Base-by-base conservation (phyloP, 2,329 filamentous ascomycete genomes). In the Neonectria coccinea region DNA sequence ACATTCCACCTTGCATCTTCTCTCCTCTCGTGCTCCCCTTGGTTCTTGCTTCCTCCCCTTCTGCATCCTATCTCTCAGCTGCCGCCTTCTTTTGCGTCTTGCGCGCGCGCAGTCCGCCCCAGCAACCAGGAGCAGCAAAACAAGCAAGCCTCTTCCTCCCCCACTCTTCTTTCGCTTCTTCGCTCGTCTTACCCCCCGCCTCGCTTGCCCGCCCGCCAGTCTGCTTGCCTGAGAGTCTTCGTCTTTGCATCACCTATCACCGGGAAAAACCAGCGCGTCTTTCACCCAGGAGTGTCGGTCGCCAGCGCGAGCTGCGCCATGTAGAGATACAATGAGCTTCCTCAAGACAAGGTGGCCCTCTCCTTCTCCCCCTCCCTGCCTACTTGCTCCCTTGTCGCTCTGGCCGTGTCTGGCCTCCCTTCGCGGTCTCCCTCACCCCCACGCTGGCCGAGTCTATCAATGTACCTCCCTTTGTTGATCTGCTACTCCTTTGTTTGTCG, bases 331-430 rank as follows among this genome's bases (percentile, higher is more conserved):
- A 36, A 80, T 80, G 79, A 81, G 79, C 75, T 81, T 82, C 70
- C 78, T 82, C 73, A 82, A 82, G 74, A 77, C 80, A 77, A 82
- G 79, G 80, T 81, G 75, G 66, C 69, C 68, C 69, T 67, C 69
- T 61, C 70, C 67, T 54, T 50, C 39, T 52, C 57, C 55, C 62
- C 58, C 64, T 56, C 55, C 42, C 39, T 41, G 53, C 39, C 53
- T 36, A 22, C 25, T 31, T 12, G 14, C 45, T 47, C 52, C 54
- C 39, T 18, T 54, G 12, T 20, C n/a, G 39, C 8, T 42, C n/a
- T 42, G 39, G 39, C n/a, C 3, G 39, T 42, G 16, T 42, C 16
- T 42, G 39, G 39, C 39, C 39, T 44, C 27, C 56, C 20, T 42
- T 18, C 36, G 31, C 16, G n/a, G 39, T 33, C 56, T 53, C 53